phyloP scores from a whole-genome alignment of 2,329 filamentous ascomycete species.

The Pseudogymnoascus sp. region DNA sequence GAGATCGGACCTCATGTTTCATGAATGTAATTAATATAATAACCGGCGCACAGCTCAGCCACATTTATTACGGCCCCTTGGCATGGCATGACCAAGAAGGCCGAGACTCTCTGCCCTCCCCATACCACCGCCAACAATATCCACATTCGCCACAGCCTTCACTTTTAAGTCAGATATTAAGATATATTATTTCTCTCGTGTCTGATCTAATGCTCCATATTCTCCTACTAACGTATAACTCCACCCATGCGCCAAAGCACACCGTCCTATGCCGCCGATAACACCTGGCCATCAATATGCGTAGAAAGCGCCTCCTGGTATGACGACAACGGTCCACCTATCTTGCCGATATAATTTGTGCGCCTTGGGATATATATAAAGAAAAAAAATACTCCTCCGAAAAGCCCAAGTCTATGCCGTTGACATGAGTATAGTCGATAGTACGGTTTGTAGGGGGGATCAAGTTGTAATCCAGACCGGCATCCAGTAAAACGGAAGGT shows the following conservation, averaged over 20 bases:
- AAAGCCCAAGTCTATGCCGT: background rate
- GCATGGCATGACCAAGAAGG: background rate
- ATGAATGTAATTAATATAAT: background rate
- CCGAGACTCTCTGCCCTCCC: background rate
- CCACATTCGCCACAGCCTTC: background rate
- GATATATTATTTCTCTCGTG: background rate
- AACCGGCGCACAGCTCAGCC: background rate
- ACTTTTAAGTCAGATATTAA: conserved; percentile 1
- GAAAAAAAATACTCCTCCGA: background rate
- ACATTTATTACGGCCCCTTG: background rate
- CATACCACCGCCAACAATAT: background rate
- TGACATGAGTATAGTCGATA: background rate
- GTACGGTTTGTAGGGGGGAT: background rate
- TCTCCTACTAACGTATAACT: conserved; percentile 3
- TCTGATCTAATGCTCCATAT: conserved; percentile 2
- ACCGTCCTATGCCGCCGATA: conserved; percentile 1
- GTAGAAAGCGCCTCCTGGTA: background rate
- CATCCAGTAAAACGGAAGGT: background rate
- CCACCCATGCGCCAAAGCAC: background rate
- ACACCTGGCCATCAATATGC: conserved; percentile 6
- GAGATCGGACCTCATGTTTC: background rate
- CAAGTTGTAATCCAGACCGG: background rate
- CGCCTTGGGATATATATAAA: background rate
- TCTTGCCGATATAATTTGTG: conserved; percentile 4
- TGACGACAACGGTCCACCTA: background rate